These are phyloP conservation scores for Cercophora sp. DNA, from an alignment of 495 filamentous ascomycete species.

Conservation along the genomic window DNA sequence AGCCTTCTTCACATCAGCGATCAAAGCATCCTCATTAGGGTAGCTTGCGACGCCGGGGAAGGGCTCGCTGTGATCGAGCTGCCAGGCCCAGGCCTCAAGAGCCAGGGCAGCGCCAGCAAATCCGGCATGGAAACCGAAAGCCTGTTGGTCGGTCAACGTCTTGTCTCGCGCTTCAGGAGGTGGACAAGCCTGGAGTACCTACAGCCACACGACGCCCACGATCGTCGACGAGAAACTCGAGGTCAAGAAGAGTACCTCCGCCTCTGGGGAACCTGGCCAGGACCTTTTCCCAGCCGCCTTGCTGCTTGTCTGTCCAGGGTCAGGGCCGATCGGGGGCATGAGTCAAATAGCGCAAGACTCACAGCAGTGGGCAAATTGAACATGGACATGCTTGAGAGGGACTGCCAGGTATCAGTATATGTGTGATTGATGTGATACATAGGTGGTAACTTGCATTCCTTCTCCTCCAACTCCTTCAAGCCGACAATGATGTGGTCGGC, in stretches of 20 bases:
- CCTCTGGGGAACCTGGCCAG: slow-evolving; percentile 78
- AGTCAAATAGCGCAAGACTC: slow-evolving; percentile 6
- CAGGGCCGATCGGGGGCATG: background rate
- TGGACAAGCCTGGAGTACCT: slow-evolving; percentile 3
- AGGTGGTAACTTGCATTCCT: slow-evolving; percentile 53
- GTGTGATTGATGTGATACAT: background rate
- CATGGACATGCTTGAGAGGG: slow-evolving; percentile 79
- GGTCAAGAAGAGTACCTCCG: slow-evolving; percentile 77
- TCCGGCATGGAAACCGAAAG: slow-evolving; percentile 69
- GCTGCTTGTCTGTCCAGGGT: slow-evolving; percentile 67
- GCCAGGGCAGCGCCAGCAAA: slow-evolving; percentile 80
- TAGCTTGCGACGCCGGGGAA: slow-evolving; percentile 70
- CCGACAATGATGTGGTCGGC: slow-evolving; percentile 80
- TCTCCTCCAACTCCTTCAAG: slow-evolving; percentile 89
- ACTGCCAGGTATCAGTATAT: slow-evolving; percentile 35
- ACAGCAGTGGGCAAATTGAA: slow-evolving; percentile 70
- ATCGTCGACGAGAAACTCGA: slow-evolving; percentile 86
- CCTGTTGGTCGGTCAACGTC: slow-evolving; percentile 11
- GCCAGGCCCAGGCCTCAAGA: slow-evolving; percentile 85
- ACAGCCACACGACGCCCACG: slow-evolving; percentile 74
- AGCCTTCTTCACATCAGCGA: slow-evolving; percentile 67
- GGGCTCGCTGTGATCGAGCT: slow-evolving; percentile 63
- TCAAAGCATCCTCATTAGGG: slow-evolving; percentile 69
- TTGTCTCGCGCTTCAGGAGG: background rate
- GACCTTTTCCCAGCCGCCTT: slow-evolving; percentile 78